These are phyloP conservation scores for Stemphylium lycopersici DNA, from an alignment of 2,329 filamentous ascomycete genomes.

Conservation along the genomic window DNA sequence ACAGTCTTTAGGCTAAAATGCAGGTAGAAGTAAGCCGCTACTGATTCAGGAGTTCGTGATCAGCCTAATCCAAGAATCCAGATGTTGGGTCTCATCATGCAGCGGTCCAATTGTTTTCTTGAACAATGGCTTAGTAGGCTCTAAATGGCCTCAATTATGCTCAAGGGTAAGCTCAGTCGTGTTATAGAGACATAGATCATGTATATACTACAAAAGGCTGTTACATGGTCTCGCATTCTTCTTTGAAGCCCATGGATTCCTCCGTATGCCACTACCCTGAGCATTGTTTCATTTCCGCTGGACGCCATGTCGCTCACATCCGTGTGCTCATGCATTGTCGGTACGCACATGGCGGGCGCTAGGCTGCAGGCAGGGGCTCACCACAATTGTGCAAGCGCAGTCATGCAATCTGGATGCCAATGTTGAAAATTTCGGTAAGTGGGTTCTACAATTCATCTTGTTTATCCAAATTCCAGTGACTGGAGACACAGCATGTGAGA, in stretches of 20 bases:
- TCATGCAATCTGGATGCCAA: not conserved
- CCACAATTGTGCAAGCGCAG: not conserved
- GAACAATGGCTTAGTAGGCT: not conserved
- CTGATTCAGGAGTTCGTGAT: not conserved
- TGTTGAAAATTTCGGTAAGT: not conserved
- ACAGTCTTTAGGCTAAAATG: not conserved
- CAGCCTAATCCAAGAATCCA: not conserved
- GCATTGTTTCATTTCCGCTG: not conserved
- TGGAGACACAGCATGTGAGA: too few relatives aligned
- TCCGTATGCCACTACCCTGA: not conserved
- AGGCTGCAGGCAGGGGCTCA: not conserved
- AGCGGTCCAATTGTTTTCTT: not conserved
- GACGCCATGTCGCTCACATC: not conserved
- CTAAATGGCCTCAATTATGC: not conserved
- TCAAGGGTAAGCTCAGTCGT: not conserved
- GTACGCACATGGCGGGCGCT: not conserved
- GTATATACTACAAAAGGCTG: not conserved
- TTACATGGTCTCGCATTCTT: not conserved
- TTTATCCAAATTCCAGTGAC: too few relatives aligned
- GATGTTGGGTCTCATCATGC: not conserved
- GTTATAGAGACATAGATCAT: not conserved
- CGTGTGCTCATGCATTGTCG: too few relatives aligned
- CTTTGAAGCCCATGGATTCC: not conserved
- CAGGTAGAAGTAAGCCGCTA: not conserved
- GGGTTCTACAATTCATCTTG: not conserved